phyloP scores from a whole-genome alignment of 768 basidiomycete species.

The Tricholoma matsutake region DNA sequence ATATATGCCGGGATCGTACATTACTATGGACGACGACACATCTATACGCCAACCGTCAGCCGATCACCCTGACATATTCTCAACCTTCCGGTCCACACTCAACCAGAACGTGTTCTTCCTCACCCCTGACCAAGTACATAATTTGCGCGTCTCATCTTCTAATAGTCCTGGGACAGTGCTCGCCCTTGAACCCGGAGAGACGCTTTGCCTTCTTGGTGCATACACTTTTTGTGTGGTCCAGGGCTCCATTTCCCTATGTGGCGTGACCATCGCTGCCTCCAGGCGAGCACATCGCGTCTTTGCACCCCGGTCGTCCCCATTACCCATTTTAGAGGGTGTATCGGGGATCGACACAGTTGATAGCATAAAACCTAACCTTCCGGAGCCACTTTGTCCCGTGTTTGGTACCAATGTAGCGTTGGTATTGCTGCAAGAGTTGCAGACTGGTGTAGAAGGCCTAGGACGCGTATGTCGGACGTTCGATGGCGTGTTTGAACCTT shows the following conservation, averaged over 20 bases:
- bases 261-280: conserved; percentile 46
- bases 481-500: conserved; percentile 57
- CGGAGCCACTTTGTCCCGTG: conserved; percentile 13
- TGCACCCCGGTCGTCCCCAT: conserved; percentile 76
- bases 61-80: conserved; percentile 28
- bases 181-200: conserved; percentile 44
- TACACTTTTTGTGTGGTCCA: conserved; percentile 60
- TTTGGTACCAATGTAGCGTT: conserved; percentile 31
- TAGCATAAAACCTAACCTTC: conserved; percentile 13
- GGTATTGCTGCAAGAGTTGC: conserved; percentile 54
- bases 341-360: conserved; percentile 11
- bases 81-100: conserved; percentile 47
- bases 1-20: no score
- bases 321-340: conserved; percentile 47
- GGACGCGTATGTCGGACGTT: conserved; percentile 61
- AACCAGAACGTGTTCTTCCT: conserved; percentile 48
- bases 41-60: conserved; percentile 5
- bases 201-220: conserved; percentile 65
- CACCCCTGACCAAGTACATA: conserved; percentile 33
- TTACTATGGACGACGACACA: conserved; percentile 15
- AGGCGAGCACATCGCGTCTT: conserved; percentile 50
- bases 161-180: conserved; percentile 31
- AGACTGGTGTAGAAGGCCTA: conserved; percentile 64
- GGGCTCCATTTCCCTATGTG: conserved; percentile 58
- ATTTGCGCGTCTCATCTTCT: conserved; percentile 24